These are phyloP conservation scores for Penstemon eatonii DNA, from an alignment of 257 asterid species.

Conservation along the genomic window DNA sequence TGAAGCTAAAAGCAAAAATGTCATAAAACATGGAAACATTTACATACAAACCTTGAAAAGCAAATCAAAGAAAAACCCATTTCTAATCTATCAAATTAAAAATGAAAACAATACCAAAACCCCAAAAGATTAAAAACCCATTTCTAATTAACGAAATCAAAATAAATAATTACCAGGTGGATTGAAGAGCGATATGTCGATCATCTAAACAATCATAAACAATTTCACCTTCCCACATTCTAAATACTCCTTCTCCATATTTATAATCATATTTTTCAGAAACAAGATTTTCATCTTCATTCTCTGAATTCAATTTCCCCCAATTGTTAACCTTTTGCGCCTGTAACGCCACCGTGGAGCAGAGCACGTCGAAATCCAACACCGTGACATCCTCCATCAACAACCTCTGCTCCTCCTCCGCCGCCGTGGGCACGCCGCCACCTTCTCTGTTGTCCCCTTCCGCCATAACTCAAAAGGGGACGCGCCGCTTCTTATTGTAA, in stretches of 20 bases:
- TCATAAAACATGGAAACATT: no score
- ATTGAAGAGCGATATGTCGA: constrained; percentile 71
- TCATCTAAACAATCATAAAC: constrained; percentile 73
- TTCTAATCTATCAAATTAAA: background rate
- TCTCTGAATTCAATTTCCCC: constrained; percentile 46
- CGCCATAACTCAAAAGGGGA: constrained; percentile 33
- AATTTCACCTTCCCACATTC: constrained; percentile 99
- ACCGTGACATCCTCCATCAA: constrained; percentile 56
- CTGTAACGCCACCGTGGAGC: constrained; percentile 89
- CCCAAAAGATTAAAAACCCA: background rate
- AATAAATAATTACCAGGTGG: constrained; percentile 54
- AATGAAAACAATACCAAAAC: background rate
- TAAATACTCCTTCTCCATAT: constrained; percentile 60
- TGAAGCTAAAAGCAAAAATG: constrained; percentile 9
- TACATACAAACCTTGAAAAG: background rate
- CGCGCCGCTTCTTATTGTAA: background rate
- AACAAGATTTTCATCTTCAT: constrained; percentile 31
- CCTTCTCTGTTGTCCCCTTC: constrained; percentile 39
- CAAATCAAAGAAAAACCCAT: background rate
- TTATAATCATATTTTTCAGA: constrained; percentile 23
- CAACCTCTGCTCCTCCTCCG: constrained; percentile 45
- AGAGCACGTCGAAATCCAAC: constrained; percentile 84
- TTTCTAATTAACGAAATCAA: background rate
- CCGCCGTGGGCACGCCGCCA: constrained; percentile 20
- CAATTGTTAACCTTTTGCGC: constrained; percentile 66